A percentile compares a stretch with the other conserved stretches of the same genome.
Conservation (phyloP, 257 asterid genomes). For the Buddleja alternifolia region DNA sequence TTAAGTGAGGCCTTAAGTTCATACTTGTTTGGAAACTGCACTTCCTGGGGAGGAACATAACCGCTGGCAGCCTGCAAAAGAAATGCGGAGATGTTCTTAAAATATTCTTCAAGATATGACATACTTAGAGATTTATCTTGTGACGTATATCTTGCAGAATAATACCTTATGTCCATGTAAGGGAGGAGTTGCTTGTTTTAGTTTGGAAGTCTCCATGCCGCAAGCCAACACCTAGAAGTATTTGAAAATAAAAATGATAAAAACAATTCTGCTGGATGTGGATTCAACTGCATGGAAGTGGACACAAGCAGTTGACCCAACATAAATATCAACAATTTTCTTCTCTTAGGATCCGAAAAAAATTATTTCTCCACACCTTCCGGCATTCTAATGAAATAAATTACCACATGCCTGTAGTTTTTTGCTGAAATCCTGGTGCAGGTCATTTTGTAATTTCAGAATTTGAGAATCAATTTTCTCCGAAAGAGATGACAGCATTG, state of each 20-base stretch:
- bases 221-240: constrained; percentile 57
- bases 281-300: constrained; percentile 18
- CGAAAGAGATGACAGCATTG: constrained; percentile 56
- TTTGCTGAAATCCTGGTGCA: constrained; percentile 54
- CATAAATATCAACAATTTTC: constrained; percentile 10
- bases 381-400: no score
- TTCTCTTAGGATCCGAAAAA: constrained; percentile 20
- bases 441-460: constrained; percentile 53
- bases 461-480: constrained; percentile 55
- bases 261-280: constrained; percentile 26
- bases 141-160: constrained; percentile 27
- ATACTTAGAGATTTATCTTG: constrained; percentile 21
- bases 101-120: constrained; percentile 26
- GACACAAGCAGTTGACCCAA: constrained; percentile 31
- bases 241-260: constrained; percentile 29
- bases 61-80: constrained; percentile 54
- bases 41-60: constrained; percentile 39
- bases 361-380: not conserved
- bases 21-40: constrained; percentile 51
- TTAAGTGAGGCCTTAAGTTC: constrained; percentile 28
- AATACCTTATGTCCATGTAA: constrained; percentile 48
- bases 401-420: constrained; percentile 65
- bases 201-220: constrained; percentile 46
- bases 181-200: constrained; percentile 43
- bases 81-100: constrained; percentile 22